Conservation (phyloP, 768 basidiomycete genomes). For the Lactarius tabidus region DNA sequence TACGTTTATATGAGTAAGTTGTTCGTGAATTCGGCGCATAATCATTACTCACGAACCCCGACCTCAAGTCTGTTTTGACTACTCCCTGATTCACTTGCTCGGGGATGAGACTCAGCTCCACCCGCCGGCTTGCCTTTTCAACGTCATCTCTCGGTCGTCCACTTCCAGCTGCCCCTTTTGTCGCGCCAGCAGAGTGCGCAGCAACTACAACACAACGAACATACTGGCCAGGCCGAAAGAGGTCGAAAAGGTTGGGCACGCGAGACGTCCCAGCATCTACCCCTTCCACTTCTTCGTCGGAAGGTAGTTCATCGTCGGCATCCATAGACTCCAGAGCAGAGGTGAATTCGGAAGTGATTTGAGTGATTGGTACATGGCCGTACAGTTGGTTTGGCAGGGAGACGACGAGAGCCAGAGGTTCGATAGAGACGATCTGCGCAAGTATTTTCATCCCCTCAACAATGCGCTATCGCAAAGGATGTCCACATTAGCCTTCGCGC, state of each 20-base stretch:
- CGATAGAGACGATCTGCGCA: constrained; percentile 80
- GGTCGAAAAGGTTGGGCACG: constrained; percentile 65
- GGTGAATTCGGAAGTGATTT: constrained; percentile 80
- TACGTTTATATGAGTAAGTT: constrained; percentile 31
- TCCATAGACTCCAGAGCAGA: constrained; percentile 59
- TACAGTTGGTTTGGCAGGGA: constrained; percentile 95
- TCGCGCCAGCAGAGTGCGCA: constrained; percentile 63
- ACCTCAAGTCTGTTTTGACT: constrained; percentile 67
- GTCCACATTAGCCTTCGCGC: background rate
- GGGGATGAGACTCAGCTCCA: constrained; percentile 83
- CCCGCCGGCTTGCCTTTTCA: constrained; percentile 62
- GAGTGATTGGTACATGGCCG: constrained; percentile 91
- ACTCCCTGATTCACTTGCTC: constrained; percentile 81
- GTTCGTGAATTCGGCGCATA: constrained; percentile 5
- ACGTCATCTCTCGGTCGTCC: constrained; percentile 65
- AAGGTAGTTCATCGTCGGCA: constrained; percentile 42
- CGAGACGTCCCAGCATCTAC: constrained; percentile 30
- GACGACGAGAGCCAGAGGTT: constrained; percentile 84
- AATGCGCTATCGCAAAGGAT: constrained; percentile 54
- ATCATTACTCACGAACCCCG: constrained; percentile 62
- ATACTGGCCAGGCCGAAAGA: constrained; percentile 86
- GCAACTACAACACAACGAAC: constrained; percentile 72
- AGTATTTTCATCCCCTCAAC: constrained; percentile 81
- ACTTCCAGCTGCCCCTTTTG: constrained; percentile 47
- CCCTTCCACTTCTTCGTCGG: constrained; percentile 47